Evolutionary conservation across 768 basidiomycete genomes (phyloP).

Genomic region (Tulasnella sp.): DNA sequence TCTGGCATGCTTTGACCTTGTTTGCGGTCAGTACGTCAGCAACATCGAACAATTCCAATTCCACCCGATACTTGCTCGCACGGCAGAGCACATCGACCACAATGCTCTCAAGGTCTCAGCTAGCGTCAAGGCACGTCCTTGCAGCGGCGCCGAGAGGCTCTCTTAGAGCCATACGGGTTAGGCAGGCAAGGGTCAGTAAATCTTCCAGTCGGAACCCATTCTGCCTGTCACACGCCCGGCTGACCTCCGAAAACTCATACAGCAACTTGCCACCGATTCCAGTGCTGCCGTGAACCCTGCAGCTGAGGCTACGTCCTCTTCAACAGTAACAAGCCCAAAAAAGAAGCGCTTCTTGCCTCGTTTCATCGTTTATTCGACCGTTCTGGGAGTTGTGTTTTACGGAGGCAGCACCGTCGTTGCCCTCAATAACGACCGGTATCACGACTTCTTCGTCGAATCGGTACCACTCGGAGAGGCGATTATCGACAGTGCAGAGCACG

Average conservation of each 20-base stretch:
- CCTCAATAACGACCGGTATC: constrained; percentile 66
- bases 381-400: constrained; percentile 68
- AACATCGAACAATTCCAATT: background rate
- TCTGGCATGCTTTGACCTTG: background rate
- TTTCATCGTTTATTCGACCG: constrained; percentile 55
- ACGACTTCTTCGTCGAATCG: constrained; percentile 71
- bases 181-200: constrained; percentile 4
- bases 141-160: background rate
- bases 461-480: constrained; percentile 69
- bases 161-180: background rate
- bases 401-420: constrained; percentile 67
- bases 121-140: constrained; percentile 38
- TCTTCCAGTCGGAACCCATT: background rate
- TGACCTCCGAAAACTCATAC: background rate
- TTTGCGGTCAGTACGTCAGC: background rate
- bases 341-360: constrained; percentile 43
- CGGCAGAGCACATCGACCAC: background rate
- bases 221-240: background rate
- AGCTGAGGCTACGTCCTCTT: constrained; percentile 19
- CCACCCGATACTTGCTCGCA: background rate
- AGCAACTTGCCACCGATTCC: constrained; percentile 54
- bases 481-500: constrained; percentile 69
- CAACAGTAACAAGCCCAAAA: constrained; percentile 26
- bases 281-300: constrained; percentile 22
- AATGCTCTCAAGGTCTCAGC: constrained; percentile 31